A percentile compares a stretch with the other conserved stretches of the same genome.
phyloP scores from a whole-genome alignment of 176 grass and related monocot genomes.

The Hordeum vulgare region MorexV3_pseudomolecules_assembly NC_058523.1:153075251-153075750 shows the following conservation, averaged over 20 bases:
- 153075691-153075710: neutral
- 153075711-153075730: constrained; percentile 41
- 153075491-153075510: constrained; percentile 79
- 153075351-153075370: neutral
- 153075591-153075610: neutral
- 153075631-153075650: neutral
- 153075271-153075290: neutral
- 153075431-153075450: neutral
- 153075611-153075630: neutral
- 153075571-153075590: neutral
- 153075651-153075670: neutral
- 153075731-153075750: constrained; percentile 99
- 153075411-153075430: neutral
- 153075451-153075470: constrained; percentile 40
- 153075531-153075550: constrained; percentile 98
- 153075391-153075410: neutral
- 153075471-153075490: constrained; percentile 88
- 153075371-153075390: neutral
- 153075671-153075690: neutral
- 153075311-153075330: neutral
- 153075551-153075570: constrained; percentile 26
- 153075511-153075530: constrained; percentile 94
- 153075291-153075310: neutral
- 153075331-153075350: neutral
- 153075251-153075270: neutral